These are phyloP conservation scores for Heimioporus sp. DNA, from an alignment of 768 basidiomycete genomes.

Conservation along the genomic window DNA sequence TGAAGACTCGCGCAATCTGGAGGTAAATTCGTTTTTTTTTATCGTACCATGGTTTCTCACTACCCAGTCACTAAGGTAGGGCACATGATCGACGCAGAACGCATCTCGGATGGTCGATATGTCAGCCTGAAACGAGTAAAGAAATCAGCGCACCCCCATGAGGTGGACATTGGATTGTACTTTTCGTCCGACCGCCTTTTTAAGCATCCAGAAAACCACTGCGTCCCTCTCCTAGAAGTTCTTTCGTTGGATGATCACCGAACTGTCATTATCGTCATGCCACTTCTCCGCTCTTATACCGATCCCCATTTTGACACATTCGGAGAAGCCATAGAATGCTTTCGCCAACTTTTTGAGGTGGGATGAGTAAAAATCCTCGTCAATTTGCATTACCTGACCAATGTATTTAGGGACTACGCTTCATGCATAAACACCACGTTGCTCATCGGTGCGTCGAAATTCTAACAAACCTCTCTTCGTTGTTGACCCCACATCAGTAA, in stretches of 20 bases:
- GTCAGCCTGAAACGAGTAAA: slow-evolving; percentile 31
- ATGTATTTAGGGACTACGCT: too few species aligned
- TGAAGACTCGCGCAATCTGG: too few species aligned
- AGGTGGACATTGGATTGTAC: slow-evolving; percentile 21
- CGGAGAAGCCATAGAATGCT: too few species aligned
- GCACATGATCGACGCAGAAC: slow-evolving; percentile 27
- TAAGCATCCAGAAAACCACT: slow-evolving; percentile 20
- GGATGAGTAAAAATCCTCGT: too few species aligned
- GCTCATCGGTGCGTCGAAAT: too few species aligned
- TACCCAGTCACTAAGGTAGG: not conserved
- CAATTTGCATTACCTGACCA: too few species aligned
- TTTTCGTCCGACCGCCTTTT: slow-evolving; percentile 13
- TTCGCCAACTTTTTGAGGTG: too few species aligned
- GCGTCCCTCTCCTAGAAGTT: slow-evolving; percentile 24
- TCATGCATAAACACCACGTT: too few species aligned
- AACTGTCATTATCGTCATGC: slow-evolving; percentile 27
- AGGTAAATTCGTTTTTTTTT: not conserved
- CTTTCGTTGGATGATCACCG: slow-evolving; percentile 4
- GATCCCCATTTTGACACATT: slow-evolving; percentile 15
- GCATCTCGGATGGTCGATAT: slow-evolving; percentile 22
- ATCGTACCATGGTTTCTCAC: not conserved
- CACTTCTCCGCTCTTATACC: slow-evolving; percentile 20
- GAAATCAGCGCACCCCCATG: slow-evolving; percentile 11
- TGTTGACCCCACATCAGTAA: slow-evolving; percentile 15
- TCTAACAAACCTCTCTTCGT: too few species aligned